Evolutionary conservation across 352 stramenopile species (phyloP).

Genomic region (Phytophthora fragariaefolia): DNA sequence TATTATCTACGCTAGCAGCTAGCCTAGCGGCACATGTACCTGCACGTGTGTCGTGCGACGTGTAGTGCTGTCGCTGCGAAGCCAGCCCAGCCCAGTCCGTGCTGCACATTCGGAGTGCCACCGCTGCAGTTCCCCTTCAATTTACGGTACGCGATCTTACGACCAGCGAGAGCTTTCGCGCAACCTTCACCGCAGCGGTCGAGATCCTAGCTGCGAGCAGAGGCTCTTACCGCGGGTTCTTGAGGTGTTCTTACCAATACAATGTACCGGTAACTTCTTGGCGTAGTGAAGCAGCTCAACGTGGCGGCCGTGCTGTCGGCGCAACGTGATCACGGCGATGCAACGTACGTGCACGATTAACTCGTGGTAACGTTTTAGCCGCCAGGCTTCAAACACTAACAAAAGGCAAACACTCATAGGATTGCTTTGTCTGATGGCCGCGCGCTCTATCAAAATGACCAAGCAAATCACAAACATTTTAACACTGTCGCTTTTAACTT

Average conservation of each 20-base stretch:
- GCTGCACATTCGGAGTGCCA: not conserved
- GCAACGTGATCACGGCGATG: not conserved
- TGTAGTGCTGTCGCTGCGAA: too few species aligned
- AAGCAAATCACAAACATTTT: not conserved
- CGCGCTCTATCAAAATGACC: not conserved
- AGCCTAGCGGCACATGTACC: too few species aligned
- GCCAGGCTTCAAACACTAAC: not conserved
- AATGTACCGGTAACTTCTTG: too few species aligned
- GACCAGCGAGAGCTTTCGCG: constrained; percentile 18
- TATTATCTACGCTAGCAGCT: too few species aligned
- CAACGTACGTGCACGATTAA: too few species aligned
- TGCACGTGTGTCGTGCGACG: not conserved
- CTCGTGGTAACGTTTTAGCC: not conserved
- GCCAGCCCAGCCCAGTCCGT: too few species aligned
- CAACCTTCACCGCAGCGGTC: too few species aligned
- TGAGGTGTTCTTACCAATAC: too few species aligned
- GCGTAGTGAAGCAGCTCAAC: too few species aligned
- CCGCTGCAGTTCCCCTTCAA: constrained; percentile 10
- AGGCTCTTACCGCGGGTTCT: too few species aligned
- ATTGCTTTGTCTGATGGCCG: not conserved
- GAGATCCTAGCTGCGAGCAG: too few species aligned
- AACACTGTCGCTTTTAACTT: too few species aligned
- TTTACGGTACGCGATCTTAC: constrained; percentile 24
- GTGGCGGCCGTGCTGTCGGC: not conserved
- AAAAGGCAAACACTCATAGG: not conserved